A percentile compares a stretch with the other conserved stretches of the same genome.
These are phyloP conservation scores for Lycium barbarum DNA, from an alignment of 257 asterid genomes.

Conservation along the genomic window DNA sequence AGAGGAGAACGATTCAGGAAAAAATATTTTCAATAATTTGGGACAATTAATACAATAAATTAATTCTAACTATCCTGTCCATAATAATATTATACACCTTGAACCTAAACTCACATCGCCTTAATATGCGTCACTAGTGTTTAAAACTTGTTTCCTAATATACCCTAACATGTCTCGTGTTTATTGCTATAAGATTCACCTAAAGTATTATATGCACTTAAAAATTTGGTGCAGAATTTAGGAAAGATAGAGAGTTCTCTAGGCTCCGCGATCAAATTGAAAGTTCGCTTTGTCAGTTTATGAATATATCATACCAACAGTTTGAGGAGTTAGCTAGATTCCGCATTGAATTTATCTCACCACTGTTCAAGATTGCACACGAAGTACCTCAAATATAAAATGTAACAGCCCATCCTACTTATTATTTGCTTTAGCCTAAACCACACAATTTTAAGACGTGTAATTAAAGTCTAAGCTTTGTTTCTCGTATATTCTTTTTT, in stretches of 20 bases:
- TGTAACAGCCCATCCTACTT: not conserved
- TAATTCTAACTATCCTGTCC: not conserved
- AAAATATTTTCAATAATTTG: no score
- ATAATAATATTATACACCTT: not conserved
- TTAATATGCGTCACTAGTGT: not conserved
- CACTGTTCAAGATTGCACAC: not conserved
- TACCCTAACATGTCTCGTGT: not conserved
- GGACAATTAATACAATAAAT: not conserved
- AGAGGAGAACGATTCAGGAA: not conserved
- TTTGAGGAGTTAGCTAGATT: not conserved
- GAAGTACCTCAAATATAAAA: not conserved
- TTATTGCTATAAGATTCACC: not conserved
- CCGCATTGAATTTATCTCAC: not conserved
- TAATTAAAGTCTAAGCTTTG: no score
- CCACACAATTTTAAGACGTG: no score
- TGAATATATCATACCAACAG: no score
- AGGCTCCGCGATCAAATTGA: no score
- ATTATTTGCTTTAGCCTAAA: not conserved
- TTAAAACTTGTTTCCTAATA: not conserved
- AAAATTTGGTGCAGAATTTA: not conserved
- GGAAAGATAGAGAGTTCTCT: no score
- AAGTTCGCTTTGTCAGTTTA: no score
- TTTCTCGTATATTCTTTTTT: no score
- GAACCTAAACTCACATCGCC: not conserved
- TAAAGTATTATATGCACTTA: not conserved